A percentile compares a stretch with the other conserved stretches of the same genome.
phyloP scores from a whole-genome alignment of 768 basidiomycete genomes.

The Boletus reticulatus region DNA sequence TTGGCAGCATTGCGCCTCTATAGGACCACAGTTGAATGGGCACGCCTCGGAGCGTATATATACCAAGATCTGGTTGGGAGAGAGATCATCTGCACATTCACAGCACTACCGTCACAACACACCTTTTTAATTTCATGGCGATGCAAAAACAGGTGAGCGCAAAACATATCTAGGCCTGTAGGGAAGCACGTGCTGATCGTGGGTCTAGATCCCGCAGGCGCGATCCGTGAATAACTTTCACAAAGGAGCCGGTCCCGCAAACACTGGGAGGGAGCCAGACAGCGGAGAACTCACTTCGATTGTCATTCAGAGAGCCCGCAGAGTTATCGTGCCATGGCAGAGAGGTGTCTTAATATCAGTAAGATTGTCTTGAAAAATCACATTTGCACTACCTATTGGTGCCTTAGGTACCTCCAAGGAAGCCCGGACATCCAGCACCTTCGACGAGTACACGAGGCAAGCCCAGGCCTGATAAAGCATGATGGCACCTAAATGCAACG shows the following conservation, averaged over 20 bases:
- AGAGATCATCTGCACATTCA: constrained; percentile 12
- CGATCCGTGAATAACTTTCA: constrained; percentile 14
- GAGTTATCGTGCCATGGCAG: constrained; percentile 13
- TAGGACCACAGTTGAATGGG: constrained; percentile 4
- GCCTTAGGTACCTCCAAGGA: constrained; percentile 26
- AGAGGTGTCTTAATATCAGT: constrained; percentile 25
- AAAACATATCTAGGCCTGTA: constrained; percentile 14
- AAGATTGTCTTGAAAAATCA: background rate
- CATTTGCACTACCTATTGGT: constrained; percentile 6
- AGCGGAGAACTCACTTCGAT: constrained; percentile 13
- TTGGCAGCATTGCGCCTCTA: constrained; percentile 14
- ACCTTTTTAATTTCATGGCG: constrained; percentile 23
- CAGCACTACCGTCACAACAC: constrained; percentile 18
- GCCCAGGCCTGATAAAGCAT: constrained; percentile 6
- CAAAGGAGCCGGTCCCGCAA: constrained; percentile 1
- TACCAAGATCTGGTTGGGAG: constrained; percentile 3
- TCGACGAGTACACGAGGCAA: constrained; percentile 18
- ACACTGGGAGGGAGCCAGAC: constrained; percentile 3
- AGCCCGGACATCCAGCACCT: constrained; percentile 5
- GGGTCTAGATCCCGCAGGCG: constrained; percentile 16
- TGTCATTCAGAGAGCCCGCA: constrained; percentile 25
- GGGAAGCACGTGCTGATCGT: constrained; percentile 25
- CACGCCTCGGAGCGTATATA: constrained; percentile 12
- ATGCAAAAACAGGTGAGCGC: constrained; percentile 20
- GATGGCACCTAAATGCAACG: constrained; percentile 4